These are phyloP conservation scores for Botryotinia globosa DNA, from an alignment of 2,329 filamentous ascomycete genomes.

Conservation along the genomic window DNA sequence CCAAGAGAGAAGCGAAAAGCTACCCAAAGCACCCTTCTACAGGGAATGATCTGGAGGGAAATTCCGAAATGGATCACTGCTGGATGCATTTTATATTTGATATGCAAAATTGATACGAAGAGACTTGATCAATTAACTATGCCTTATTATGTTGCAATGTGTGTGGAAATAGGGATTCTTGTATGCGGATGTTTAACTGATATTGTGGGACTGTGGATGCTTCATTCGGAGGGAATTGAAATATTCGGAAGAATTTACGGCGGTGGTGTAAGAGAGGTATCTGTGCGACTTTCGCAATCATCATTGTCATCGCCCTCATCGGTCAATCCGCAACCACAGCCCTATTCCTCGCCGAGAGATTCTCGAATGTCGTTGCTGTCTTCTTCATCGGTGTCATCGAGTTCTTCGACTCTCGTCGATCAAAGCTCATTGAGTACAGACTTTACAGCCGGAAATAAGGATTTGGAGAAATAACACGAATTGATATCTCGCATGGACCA, in stretches of 20 bases:
- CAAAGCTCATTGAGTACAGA: background rate
- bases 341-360: background rate
- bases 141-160: background rate
- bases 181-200: background rate
- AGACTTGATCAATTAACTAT: background rate
- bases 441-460: background rate
- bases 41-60: background rate
- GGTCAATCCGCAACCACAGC: rapidly evolving
- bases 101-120: background rate
- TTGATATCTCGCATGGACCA: background rate
- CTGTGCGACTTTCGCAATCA: background rate
- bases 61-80: background rate
- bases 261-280: background rate
- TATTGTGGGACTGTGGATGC: background rate
- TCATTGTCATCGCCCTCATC: background rate
- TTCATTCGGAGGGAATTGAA: background rate
- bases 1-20: background rate
- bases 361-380: background rate
- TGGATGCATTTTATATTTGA: background rate
- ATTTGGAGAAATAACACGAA: background rate
- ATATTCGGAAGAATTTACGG: background rate
- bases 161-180: background rate
- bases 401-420: background rate
- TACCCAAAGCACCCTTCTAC: background rate
- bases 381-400: background rate